Evolutionary conservation across 352 stramenopile species (phyloP), one percentile per base, ranked within the genome.

Genomic region (Elongisporangium anandrum): DNA sequence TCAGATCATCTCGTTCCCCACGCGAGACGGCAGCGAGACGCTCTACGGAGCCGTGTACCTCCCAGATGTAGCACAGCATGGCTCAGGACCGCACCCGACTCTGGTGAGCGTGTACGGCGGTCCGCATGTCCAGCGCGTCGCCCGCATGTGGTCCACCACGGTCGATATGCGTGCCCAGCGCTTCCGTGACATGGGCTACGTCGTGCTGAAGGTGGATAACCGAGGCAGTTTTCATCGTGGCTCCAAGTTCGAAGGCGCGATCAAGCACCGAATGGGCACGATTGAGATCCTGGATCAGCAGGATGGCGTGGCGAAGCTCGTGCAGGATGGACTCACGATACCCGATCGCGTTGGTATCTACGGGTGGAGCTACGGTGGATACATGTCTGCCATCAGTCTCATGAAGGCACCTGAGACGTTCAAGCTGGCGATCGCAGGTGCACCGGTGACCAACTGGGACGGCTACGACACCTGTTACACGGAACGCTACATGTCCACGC

Each of bases 401-500:
- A 96, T 97, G 77, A 97, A 98, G 65, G 92, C 94, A 17, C 95
- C 96, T 5, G 87, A 98, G 70, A 92, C 96, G 10, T 99, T 99
- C 72, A 95, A 97, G 63, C 88, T 96, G 38, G 96, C 93, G 21
- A 97, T 99, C 26, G 89, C 95, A 0, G 96, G 97, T 56, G 97
- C 97, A 6, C 97, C 97, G 3, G 97, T 99, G 20, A 99, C 97
- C 3, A 97, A 86, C 61, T 99, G 97, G 96, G 94, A 99, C 70
- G 96, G 96, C 47, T 99, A 99, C 69, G 97, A 99, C 72, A 99
- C 97, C 53, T 98, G 98, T 70, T 99, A 99, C 77, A 99, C 97
- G 57, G 97, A 98, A 65, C 77, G 96, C 22, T 99, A 99, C 78
- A 99, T 99, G 95, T 97, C 94, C 53, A 92, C 92, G 48, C 96